Percentiles rank a stretch among this genome's conserved stretches.
These are phyloP conservation scores for Acacia acuminata DNA, from an alignment of 306 rosid genomes.

Conservation along the genomic window DNA sequence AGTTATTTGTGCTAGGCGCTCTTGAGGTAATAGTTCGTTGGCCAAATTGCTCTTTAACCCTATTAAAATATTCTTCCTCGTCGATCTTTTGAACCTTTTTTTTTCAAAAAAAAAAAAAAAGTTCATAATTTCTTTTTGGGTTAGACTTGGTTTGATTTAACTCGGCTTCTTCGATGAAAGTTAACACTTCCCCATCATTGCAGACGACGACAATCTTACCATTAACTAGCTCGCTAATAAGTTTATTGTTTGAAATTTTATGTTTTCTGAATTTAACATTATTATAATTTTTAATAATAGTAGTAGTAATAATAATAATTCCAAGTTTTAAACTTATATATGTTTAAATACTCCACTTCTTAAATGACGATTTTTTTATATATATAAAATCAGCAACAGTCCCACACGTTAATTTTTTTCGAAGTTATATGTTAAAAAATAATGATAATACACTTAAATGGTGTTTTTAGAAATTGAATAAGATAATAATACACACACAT, in stretches of 20 bases:
- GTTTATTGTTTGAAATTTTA: not conserved
- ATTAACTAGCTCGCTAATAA: not conserved
- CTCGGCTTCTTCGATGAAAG: not conserved
- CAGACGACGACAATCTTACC: too few relatives aligned
- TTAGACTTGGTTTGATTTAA: not conserved
- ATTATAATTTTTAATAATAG: not conserved
- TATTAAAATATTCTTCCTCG: not conserved
- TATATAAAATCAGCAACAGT: not conserved
- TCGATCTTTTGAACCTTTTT: not conserved
- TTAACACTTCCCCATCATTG: too few relatives aligned
- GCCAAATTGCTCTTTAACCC: too few relatives aligned
- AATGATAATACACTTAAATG: not conserved
- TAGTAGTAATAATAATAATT: not conserved
- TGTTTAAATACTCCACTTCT: too few relatives aligned
- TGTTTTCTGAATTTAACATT: not conserved
- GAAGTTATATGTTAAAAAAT: too few relatives aligned
- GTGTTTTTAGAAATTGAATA: too few relatives aligned
- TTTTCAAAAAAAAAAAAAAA: too few relatives aligned
- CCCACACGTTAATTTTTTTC: not conserved
- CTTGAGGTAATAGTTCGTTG: too few relatives aligned
- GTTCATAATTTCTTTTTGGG: too few relatives aligned
- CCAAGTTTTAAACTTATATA: not conserved
- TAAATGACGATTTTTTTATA: too few relatives aligned
- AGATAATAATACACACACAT: not conserved
- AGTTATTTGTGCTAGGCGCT: too few relatives aligned